Percentiles rank a stretch among this genome's conserved stretches.
Evolutionary conservation across 75 land plant genomes (phyloP).

Genomic region (Picea sitchensis): DNA sequence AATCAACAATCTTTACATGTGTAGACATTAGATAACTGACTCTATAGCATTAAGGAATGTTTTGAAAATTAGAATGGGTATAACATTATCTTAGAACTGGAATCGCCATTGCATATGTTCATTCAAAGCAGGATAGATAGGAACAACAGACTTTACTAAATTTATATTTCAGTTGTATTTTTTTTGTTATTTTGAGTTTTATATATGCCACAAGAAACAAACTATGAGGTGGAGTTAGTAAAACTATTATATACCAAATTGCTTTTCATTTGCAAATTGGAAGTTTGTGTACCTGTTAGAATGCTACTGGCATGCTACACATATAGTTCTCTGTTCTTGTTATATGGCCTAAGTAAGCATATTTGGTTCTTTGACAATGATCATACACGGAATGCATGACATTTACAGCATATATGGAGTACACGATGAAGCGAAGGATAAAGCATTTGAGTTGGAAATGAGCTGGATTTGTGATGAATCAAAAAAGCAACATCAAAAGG

Average conservation of each 20-base stretch:
- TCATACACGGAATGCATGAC: not conserved
- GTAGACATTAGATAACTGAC: too few relatives aligned
- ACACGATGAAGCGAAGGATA: constrained; percentile 96
- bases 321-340: not conserved
- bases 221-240: not conserved
- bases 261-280: not conserved
- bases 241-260: not conserved
- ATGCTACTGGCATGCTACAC: not conserved
- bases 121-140: not conserved
- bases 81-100: too few relatives aligned
- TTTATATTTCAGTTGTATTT: not conserved
- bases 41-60: too few relatives aligned
- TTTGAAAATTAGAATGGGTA: too few relatives aligned
- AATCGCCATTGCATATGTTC: too few relatives aligned
- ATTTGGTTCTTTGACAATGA: not conserved
- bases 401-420: constrained; percentile 68
- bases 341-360: not conserved
- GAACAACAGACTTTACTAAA: not conserved
- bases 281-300: not conserved
- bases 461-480: constrained; percentile 98
- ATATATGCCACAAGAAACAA: not conserved
- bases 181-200: not conserved
- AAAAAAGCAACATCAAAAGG: constrained; percentile 84
- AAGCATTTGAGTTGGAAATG: constrained; percentile 93
- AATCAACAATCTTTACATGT: too few relatives aligned